Percentiles rank a stretch among this genome's conserved stretches.
These are phyloP conservation scores for Globisporangium paroecandrum DNA, from an alignment of 352 stramenopile species.

Conservation along the genomic window DNA sequence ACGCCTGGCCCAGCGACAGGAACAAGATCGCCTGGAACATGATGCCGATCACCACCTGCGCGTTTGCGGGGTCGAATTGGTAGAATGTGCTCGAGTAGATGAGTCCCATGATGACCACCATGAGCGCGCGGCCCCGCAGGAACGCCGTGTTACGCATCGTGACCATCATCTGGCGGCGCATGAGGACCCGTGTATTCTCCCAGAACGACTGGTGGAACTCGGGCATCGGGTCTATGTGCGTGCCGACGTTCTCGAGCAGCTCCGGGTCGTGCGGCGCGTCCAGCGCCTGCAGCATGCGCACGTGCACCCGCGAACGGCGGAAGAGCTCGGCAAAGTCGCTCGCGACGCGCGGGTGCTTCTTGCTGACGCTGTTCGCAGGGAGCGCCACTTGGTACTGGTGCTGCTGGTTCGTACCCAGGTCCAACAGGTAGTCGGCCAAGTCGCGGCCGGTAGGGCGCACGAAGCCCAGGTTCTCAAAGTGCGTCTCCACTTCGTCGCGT, in stretches of 20 bases:
- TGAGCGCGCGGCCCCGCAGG: constrained; percentile 25
- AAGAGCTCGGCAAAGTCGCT: constrained; percentile 20
- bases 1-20: not conserved
- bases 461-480: constrained; percentile 28
- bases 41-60: not conserved
- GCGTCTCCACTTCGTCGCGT: constrained; percentile 9
- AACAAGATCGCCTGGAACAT: not conserved
- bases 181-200: constrained; percentile 2
- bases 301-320: constrained; percentile 26
- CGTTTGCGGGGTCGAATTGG: constrained; percentile 22
- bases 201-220: constrained; percentile 20
- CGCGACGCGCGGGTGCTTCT: not conserved
- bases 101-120: constrained; percentile 45
- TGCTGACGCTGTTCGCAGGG: not conserved
- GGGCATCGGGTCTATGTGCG: constrained; percentile 61
- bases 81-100: constrained; percentile 39
- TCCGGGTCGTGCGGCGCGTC: not conserved
- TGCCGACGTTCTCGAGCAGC: not conserved
- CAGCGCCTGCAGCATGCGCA: constrained; percentile 30
- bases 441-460: constrained; percentile 16
- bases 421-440: constrained; percentile 25
- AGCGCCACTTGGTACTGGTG: constrained; percentile 13
- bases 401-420: constrained; percentile 24
- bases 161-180: constrained; percentile 37
- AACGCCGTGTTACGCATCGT: constrained; percentile 41